These are phyloP conservation scores for Skeletonema marinoi DNA, from an alignment of 108 stramenopile genomes.

Conservation along the genomic window DNA sequence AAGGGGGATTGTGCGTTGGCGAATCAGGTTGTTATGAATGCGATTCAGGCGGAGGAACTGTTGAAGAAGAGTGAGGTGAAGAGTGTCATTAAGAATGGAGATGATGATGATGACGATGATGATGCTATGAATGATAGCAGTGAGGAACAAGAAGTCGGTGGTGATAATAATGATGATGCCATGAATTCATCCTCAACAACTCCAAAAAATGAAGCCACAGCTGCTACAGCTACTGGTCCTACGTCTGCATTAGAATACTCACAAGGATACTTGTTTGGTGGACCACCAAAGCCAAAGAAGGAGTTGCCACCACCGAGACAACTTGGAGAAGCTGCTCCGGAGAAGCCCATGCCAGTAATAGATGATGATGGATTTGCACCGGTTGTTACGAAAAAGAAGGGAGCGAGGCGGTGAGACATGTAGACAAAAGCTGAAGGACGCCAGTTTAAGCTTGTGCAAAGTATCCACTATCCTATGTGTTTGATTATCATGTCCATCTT, in stretches of 20 bases:
- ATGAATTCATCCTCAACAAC: conserved; percentile 12
- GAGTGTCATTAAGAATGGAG: conserved; percentile 56
- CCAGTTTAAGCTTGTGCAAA: no score
- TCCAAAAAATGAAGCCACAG: background rate
- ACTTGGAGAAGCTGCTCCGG: conserved; percentile 63
- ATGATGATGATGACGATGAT: conserved; percentile 65
- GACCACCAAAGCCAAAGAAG: conserved; percentile 31
- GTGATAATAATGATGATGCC: conserved; percentile 40
- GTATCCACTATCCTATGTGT: no score
- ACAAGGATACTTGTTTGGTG: conserved; percentile 57
- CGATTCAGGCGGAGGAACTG: conserved; percentile 50
- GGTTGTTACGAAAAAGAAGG: conserved; percentile 47
- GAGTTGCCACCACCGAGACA: conserved; percentile 63
- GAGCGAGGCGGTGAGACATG: background rate
- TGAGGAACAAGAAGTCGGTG: conserved; percentile 16
- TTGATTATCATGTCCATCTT: no score
- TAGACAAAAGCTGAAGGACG: no score
- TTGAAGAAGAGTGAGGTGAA: conserved; percentile 44
- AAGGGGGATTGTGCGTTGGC: conserved; percentile 64
- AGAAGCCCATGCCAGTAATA: conserved; percentile 45
- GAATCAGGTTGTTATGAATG: conserved; percentile 52
- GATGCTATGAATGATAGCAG: conserved; percentile 10
- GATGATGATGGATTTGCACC: conserved; percentile 81
- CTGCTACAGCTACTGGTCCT: background rate
- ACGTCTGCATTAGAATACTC: conserved; percentile 39